These are phyloP conservation scores for Mortierella sp. DNA, from an alignment of 371 early-diverging fungal species.

Conservation along the genomic window DNA sequence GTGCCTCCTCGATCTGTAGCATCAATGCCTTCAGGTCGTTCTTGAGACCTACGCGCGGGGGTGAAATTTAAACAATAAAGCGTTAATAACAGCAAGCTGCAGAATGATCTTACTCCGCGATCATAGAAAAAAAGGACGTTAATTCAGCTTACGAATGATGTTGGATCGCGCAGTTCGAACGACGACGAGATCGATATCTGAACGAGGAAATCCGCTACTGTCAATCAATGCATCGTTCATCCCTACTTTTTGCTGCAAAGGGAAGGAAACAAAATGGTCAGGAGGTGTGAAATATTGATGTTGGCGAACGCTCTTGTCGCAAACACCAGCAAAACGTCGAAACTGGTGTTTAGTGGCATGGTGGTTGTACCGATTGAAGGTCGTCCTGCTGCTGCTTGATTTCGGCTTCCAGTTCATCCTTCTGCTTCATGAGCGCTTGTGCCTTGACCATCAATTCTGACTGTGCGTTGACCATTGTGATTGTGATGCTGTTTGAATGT, in stretches of 20 bases:
- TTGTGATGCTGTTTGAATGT: neutral
- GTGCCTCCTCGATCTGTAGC: constrained; percentile 75
- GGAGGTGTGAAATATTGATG: neutral
- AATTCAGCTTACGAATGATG: constrained; percentile 67
- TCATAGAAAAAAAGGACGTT: too few relatives aligned
- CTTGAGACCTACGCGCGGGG: constrained; percentile 49
- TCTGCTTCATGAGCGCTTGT: constrained; percentile 71
- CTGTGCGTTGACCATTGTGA: constrained; percentile 47
- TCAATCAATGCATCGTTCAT: constrained; percentile 85
- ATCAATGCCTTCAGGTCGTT: constrained; percentile 84
- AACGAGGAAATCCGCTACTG: constrained; percentile 84
- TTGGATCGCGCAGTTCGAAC: constrained; percentile 73
- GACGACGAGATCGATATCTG: constrained; percentile 88
- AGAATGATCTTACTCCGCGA: neutral
- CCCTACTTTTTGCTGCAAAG: constrained; percentile 73
- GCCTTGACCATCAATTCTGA: constrained; percentile 62
- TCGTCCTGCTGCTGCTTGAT: constrained; percentile 67
- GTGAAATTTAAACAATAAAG: neutral
- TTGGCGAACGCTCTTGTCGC: neutral
- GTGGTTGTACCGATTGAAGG: constrained; percentile 56
- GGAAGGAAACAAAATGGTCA: neutral
- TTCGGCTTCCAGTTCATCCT: constrained; percentile 73
- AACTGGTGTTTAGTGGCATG: neutral
- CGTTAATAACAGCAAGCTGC: neutral
- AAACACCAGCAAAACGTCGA: neutral